Percentiles rank a stretch among this genome's conserved stretches.
phyloP scores from a whole-genome alignment of 805 yeast species.

The Candida cerambycidarum region DNA sequence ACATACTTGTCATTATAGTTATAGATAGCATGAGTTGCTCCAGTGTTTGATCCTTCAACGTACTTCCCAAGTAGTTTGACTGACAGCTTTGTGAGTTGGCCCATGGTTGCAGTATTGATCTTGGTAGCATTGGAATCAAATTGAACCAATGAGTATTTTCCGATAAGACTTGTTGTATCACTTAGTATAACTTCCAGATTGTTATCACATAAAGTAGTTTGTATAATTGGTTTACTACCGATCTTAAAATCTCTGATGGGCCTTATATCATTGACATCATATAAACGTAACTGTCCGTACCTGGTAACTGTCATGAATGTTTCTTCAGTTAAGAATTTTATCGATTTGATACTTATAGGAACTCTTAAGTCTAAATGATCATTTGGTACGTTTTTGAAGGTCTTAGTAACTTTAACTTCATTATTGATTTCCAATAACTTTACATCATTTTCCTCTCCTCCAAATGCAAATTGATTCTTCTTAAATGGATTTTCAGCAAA shows the following conservation, averaged over 20 bases:
- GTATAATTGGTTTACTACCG: constrained; percentile 53
- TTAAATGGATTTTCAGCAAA: constrained; percentile 49
- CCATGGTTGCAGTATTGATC: constrained; percentile 43
- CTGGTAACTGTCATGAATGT: constrained; percentile 66
- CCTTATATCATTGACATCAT: constrained; percentile 67
- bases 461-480: constrained; percentile 64
- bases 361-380: constrained; percentile 76
- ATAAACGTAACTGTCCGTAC: constrained; percentile 73
- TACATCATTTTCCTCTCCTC: constrained; percentile 83
- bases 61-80: constrained; percentile 67
- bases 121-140: constrained; percentile 36
- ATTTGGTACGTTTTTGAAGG: constrained; percentile 70
- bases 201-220: constrained; percentile 36
- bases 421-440: constrained; percentile 45
- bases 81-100: constrained; percentile 43
- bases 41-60: constrained; percentile 50
- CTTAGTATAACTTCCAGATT: constrained; percentile 58
- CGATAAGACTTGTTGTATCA: constrained; percentile 68
- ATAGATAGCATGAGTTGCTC: constrained; percentile 72
- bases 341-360: constrained; percentile 73
- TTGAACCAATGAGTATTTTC: constrained; percentile 44
- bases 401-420: constrained; percentile 15
- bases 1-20: constrained; percentile 45
- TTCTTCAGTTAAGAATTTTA: constrained; percentile 43
- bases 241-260: constrained; percentile 62